Base-by-base conservation (phyloP, 1,284 basidiomycete genomes). In the Apiotrichum sp. region DNA sequence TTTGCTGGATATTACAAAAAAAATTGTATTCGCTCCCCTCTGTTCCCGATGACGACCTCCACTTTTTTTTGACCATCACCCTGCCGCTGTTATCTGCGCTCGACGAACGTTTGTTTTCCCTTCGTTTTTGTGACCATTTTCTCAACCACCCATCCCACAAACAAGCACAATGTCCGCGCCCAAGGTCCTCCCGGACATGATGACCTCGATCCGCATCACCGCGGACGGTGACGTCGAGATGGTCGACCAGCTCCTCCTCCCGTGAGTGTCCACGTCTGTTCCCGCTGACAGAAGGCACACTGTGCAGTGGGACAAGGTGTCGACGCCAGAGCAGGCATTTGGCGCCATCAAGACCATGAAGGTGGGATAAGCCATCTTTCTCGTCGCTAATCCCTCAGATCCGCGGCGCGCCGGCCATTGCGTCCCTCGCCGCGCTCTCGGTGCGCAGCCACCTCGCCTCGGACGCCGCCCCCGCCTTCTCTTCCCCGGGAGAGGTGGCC, bases 331-430 rank as follows among this genome's bases (percentile, higher is more conserved):
- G 58, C 82, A 91, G 51, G 91, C 91, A 0, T 86, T 88, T 74
- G 87, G 89, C 69, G 91, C 90, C 6, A 95, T 95, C 77, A 92
- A 89, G 77, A 81, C 86, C 11, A 95, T 96, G 92, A 89, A 89
- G 81, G 88, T 85, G 57, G 39, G 75, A 64, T 22, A 1, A 14
- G n/a, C 9, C 33, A n/a, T 4, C 13, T 22, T 22, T 22, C 22
- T 22, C 22, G 22, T 22, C 22, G 22, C 22, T 22, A 22, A 22
- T 55, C 29, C 53, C 45, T 3, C 33, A 89, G 85, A 92, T 92
- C 65, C 84, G 92, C 50, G 92, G 92, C 6, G 92, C 92, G 8
- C 92, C 92, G 0, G 92, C 92, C n/a, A 93, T 96, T 53, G 92
- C 87, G 0, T 90, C 90, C 1, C 83, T 95, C 11, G 91, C 91